Evolutionary conservation across 208 protist genomes (phyloP).

Genomic region (Entamoeba invadens): DNA sequence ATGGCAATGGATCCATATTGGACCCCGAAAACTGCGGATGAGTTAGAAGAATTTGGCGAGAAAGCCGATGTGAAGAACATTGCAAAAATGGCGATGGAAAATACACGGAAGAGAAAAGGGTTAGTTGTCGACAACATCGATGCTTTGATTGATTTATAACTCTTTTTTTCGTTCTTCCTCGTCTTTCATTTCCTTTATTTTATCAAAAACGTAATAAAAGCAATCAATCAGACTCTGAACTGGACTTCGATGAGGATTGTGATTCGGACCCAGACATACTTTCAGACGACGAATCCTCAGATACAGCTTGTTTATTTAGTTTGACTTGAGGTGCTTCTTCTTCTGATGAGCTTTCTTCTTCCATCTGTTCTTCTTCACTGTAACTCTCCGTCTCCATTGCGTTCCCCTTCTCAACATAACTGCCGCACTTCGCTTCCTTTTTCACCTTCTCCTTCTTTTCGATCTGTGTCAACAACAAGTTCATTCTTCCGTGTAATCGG

Average conservation of each 20-base stretch:
- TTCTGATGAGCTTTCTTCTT: no score
- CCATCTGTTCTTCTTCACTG: no score
- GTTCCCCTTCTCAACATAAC: background rate
- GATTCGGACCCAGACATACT: no score
- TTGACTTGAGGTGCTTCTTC: no score
- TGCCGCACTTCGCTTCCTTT: background rate
- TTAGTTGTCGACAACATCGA: background rate
- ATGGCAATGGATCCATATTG: conserved; percentile 71
- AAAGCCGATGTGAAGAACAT: conserved; percentile 31
- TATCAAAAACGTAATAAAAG: no score
- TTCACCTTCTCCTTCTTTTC: background rate
- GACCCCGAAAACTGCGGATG: conserved; percentile 77
- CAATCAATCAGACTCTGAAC: no score
- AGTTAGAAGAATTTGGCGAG: conserved; percentile 73
- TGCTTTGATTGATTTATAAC: no score
- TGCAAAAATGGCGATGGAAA: conserved; percentile 15
- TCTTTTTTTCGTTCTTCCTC: no score
- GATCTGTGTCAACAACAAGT: background rate
- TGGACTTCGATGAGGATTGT: no score
- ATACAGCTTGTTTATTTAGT: no score
- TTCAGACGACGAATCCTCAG: no score
- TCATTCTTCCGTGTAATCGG: background rate
- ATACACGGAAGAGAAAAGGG: conserved; percentile 10
- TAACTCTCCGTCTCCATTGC: background rate
- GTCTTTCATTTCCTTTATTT: no score